These are phyloP conservation scores for Fraxinus dipetala DNA, from an alignment of 305 asterid genomes.

Conservation along the genomic window DNA sequence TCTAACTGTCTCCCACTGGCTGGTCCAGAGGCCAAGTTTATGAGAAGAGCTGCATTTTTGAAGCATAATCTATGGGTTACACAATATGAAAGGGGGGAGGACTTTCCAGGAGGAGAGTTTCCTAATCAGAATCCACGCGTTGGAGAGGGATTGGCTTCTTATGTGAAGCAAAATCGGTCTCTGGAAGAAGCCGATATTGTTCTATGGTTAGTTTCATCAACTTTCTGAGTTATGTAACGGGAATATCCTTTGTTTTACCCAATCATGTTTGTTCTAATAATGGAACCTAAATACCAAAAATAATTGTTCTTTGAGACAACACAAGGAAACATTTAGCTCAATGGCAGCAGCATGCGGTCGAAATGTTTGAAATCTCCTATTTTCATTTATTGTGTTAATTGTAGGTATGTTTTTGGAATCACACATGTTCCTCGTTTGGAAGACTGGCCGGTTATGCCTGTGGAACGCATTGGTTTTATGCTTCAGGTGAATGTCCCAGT, in stretches of 20 bases:
- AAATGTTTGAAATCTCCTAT: not conserved
- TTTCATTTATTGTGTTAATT: constrained; percentile 12
- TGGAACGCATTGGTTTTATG: constrained; percentile 81
- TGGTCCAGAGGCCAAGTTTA: constrained; percentile 82
- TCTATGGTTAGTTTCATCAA: constrained; percentile 65
- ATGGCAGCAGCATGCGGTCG: not conserved
- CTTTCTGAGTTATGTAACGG: not conserved
- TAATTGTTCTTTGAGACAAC: not conserved
- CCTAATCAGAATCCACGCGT: constrained; percentile 99
- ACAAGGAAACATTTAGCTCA: not conserved
- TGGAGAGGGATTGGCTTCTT: constrained; percentile 88
- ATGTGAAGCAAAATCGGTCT: constrained; percentile 81
- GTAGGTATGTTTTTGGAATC: constrained; percentile 89
- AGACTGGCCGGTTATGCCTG: constrained; percentile 99
- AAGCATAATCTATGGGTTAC: constrained; percentile 97
- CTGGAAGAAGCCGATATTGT: constrained; percentile 85
- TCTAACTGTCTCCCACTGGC: constrained; percentile 89
- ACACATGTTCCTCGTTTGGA: constrained; percentile 93
- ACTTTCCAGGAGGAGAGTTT: constrained; percentile 95
- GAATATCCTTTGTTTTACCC: not conserved
- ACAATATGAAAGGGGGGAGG: constrained; percentile 77
- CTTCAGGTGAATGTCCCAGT: constrained; percentile 58
- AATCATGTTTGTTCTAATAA: not conserved
- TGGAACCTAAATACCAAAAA: not conserved
- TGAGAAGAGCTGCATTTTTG: constrained; percentile 91